Conservation (phyloP, 305 asterid species). For the Caryopteris hybrid region DNA sequence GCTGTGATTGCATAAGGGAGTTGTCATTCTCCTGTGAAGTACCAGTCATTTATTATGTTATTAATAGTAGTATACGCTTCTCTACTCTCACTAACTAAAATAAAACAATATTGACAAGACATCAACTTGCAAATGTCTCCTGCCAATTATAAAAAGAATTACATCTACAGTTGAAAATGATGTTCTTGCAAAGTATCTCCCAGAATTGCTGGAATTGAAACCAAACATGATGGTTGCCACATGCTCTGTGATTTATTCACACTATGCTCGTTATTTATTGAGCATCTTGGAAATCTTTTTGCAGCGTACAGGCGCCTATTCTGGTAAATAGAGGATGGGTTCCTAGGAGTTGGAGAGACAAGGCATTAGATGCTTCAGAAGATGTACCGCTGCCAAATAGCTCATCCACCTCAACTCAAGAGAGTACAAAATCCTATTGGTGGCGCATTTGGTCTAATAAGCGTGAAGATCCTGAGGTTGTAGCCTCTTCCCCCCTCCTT, state of each 20-base stretch:
- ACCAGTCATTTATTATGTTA: background rate
- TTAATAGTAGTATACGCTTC: background rate
- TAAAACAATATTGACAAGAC: background rate
- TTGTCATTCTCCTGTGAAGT: background rate
- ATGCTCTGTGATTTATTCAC: slow-evolving; percentile 4
- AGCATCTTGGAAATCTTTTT: slow-evolving; percentile 24
- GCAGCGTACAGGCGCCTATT: slow-evolving; percentile 63
- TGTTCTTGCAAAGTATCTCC: too few species aligned
- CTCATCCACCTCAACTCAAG: slow-evolving; percentile 34
- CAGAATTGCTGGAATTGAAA: too few species aligned
- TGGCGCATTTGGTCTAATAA: slow-evolving; percentile 61
- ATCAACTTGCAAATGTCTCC: background rate
- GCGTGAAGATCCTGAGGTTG: slow-evolving; percentile 37
- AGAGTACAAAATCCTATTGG: slow-evolving; percentile 41
- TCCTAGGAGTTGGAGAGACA: slow-evolving; percentile 91
- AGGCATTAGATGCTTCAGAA: slow-evolving; percentile 36
- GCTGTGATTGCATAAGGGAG: background rate
- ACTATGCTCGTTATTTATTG: slow-evolving; percentile 12
- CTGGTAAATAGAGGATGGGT: slow-evolving; percentile 99
- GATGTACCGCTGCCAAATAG: slow-evolving; percentile 28
- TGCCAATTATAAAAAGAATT: background rate
- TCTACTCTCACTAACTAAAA: background rate
- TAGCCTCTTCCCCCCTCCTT: slow-evolving; percentile 11
- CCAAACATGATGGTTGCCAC: background rate
- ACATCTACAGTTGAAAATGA: background rate